Conservation (phyloP, 2,329 filamentous ascomycete species). For the Pseudocercospora fuligena region DNA sequence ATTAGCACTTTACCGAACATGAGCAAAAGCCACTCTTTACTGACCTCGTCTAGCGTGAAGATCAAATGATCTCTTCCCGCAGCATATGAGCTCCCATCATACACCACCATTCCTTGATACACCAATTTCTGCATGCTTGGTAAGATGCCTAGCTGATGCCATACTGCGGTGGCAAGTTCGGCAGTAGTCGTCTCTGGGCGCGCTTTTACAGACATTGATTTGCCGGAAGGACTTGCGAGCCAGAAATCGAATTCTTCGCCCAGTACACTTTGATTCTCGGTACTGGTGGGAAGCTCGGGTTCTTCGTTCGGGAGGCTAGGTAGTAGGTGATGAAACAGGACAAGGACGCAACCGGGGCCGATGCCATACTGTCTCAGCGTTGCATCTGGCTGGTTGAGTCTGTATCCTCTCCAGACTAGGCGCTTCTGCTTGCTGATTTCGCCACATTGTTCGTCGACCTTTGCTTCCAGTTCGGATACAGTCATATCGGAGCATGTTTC, state of each 20-base stretch:
- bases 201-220: slow-evolving; percentile 8
- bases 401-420: slow-evolving; percentile 24
- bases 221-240: slow-evolving; percentile 15
- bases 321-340: slow-evolving; percentile 8
- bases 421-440: slow-evolving; percentile 19
- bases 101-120: slow-evolving; percentile 15
- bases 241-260: slow-evolving; percentile 14
- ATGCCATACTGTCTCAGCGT: slow-evolving; percentile 22
- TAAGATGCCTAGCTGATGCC: slow-evolving; percentile 13
- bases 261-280: not conserved
- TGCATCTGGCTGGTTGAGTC: slow-evolving; percentile 25
- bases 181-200: slow-evolving; percentile 15
- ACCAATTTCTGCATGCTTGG: slow-evolving; percentile 17
- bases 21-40: not conserved
- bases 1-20: not conserved
- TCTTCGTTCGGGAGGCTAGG: slow-evolving; percentile 10
- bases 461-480: slow-evolving; percentile 17
- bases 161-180: slow-evolving; percentile 15
- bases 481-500: slow-evolving; percentile 18
- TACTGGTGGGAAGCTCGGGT: not conserved
- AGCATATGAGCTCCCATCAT: slow-evolving; percentile 16
- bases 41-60: slow-evolving; percentile 19
- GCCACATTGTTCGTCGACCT: slow-evolving; percentile 20
- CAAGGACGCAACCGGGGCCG: slow-evolving; percentile 1
- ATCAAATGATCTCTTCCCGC: slow-evolving; percentile 11